Conservation (phyloP, 2,329 filamentous ascomycete species). For the Apiospora koreana region DNA sequence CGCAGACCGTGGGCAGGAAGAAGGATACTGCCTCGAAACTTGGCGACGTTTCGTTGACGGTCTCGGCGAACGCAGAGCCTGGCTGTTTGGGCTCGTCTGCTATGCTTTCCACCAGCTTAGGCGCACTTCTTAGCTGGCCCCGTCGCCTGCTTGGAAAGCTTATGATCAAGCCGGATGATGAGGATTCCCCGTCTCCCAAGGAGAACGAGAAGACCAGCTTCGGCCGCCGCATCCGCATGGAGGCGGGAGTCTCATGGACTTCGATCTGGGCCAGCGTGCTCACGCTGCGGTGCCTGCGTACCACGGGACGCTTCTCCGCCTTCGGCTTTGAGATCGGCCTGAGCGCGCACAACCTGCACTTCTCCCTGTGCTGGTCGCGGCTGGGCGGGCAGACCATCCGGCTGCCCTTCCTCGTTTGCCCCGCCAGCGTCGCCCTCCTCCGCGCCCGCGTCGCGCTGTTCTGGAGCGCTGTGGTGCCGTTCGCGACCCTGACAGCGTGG, state of each 20-base stretch:
- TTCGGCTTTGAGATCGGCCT: constrained; percentile 47
- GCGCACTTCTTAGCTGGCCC: background rate
- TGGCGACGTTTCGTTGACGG: constrained; percentile 38
- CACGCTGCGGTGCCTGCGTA: constrained; percentile 45
- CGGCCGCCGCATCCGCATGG: constrained; percentile 35
- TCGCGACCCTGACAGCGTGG: constrained; percentile 39
- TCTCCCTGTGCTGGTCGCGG: constrained; percentile 50
- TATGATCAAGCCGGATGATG: background rate
- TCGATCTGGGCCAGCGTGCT: constrained; percentile 38
- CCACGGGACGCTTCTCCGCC: constrained; percentile 41
- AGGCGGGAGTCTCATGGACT: constrained; percentile 43
- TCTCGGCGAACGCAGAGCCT: constrained; percentile 33
- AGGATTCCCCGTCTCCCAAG: background rate
- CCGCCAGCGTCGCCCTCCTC: constrained; percentile 26
- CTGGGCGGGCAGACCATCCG: constrained; percentile 44
- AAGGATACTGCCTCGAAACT: background rate
- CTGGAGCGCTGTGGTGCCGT: constrained; percentile 41
- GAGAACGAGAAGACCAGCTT: background rate
- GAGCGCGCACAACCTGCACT: constrained; percentile 40
- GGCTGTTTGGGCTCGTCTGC: constrained; percentile 25
- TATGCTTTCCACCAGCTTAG: background rate
- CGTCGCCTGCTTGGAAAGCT: background rate
- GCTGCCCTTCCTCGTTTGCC: constrained; percentile 44
- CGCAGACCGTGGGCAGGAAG: constrained; percentile 34
- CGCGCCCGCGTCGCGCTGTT: constrained; percentile 31